Evolutionary conservation across 441 rosid species (phyloP), one percentile per base, ranked within the genome.

Genomic region (Raphanus hybrid): DNA sequence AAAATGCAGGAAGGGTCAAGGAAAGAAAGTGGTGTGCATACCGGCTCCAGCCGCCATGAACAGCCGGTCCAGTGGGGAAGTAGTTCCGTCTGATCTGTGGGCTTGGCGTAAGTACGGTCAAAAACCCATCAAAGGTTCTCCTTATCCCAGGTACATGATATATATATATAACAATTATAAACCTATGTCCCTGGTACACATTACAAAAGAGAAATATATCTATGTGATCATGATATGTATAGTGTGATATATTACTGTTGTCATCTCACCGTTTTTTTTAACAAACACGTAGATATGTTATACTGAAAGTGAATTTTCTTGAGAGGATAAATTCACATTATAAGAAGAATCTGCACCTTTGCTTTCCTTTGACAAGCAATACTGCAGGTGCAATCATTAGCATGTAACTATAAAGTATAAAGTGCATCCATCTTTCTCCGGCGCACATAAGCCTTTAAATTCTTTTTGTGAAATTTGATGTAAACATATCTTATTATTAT

Each of bases 21-120:
- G 83, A 41, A 89, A 89, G 86, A 89, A 89, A 80, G 91, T 88
- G 69, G 88, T 90, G 15, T 86, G 88, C 57, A 87, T 82, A 73
- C 98, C 98, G 18, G 97, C 98, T 65, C 90, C 93, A 23, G 87
- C 91, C 5, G 86, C 94, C 10, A 90, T 87, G 71, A 94, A 87
- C 78, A 88, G 92, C 83, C 84, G 98, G 86, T 86, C 96, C 1
- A 87, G 87, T 66, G 98, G 98, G 41, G 93, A 89, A 71, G 90
- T 89, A 26, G 90, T 89, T 59, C 98, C 98, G 1, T 92, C 96
- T 41, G 98, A 94, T 86, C 81, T 94, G 54, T 94, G 98, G 98
- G 97, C 98, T 64, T 94, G 98, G 98, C 85, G 98, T 75, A 92
- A 94, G 57, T 94, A 94, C 61, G 98, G 98, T 60, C 98, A 94